phyloP scores from a whole-genome alignment of 139 green algal genomes.

The Haematococcus lacustris region DNA sequence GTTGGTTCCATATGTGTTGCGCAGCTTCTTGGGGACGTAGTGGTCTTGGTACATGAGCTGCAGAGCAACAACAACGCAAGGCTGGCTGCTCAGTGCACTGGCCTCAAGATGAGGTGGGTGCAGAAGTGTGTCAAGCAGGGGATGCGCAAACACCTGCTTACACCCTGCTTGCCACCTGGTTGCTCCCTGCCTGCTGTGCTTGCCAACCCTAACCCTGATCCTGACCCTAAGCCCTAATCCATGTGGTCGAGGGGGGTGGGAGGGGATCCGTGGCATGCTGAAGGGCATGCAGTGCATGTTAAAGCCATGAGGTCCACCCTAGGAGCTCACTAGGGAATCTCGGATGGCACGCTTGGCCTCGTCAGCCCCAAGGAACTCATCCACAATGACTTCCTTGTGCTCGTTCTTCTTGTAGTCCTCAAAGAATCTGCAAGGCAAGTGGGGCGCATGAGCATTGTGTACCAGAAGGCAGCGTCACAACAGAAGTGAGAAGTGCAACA shows the following conservation, averaged over 20 bases:
- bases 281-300: neutral
- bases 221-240: too few species aligned
- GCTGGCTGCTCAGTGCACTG: neutral
- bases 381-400: slow-evolving; percentile 89
- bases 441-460: neutral
- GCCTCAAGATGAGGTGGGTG: neutral
- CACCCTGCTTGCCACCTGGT: neutral
- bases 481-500: neutral
- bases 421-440: slow-evolving; percentile 62
- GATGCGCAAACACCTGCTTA: too few species aligned
- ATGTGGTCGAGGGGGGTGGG: too few species aligned
- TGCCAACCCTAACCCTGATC: neutral
- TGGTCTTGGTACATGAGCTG: slow-evolving; percentile 63
- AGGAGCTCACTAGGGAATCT: slow-evolving; percentile 67
- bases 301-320: slow-evolving; percentile 68
- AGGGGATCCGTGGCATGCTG: slow-evolving; percentile 54
- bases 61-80: slow-evolving; percentile 21
- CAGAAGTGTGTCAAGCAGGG: too few species aligned
- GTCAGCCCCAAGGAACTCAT: slow-evolving; percentile 80
- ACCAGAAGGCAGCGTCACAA: neutral
- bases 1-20: too few species aligned
- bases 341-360: slow-evolving; percentile 66
- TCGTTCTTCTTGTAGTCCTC: slow-evolving; percentile 97
- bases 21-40: slow-evolving; percentile 67
- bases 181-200: neutral